Evolutionary conservation across 768 basidiomycete genomes (phyloP).

Genomic region (Panaeolus cyanescens): DNA sequence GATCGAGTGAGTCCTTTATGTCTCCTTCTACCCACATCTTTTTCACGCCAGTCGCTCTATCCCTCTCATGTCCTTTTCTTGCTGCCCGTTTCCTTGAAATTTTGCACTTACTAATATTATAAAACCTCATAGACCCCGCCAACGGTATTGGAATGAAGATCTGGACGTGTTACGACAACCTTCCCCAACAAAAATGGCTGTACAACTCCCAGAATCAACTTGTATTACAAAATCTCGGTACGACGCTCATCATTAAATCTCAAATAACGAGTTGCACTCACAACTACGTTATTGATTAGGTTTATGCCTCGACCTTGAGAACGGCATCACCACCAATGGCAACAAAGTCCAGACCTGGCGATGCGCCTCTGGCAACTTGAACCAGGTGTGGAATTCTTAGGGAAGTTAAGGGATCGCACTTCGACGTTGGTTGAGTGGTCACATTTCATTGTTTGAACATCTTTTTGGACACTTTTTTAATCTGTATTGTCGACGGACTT

Average conservation of each 20-base stretch:
- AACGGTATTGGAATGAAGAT: conserved; percentile 13
- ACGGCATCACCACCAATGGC: conserved; percentile 25
- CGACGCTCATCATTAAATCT: no score
- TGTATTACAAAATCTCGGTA: conserved; percentile 10
- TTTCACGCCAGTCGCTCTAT: no score
- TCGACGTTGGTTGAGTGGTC: no score
- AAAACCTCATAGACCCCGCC: conserved; percentile 8
- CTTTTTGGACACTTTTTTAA: no score
- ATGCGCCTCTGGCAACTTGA: conserved; percentile 22
- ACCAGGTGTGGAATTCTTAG: conserved; percentile 26
- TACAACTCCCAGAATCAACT: conserved; percentile 11
- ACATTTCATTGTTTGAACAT: no score
- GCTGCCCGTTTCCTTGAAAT: no score
- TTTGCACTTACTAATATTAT: no score
- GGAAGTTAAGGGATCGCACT: no score
- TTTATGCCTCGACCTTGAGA: conserved; percentile 27
- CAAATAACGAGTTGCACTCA: no score
- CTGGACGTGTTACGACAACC: conserved; percentile 7
- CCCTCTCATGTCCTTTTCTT: no score
- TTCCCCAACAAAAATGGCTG: conserved; percentile 6
- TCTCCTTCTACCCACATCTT: not conserved
- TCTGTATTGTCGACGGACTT: no score
- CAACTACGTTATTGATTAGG: conserved; percentile 14
- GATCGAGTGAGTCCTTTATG: conserved; percentile 4
- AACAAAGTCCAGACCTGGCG: conserved; percentile 28